Evolutionary conservation across 2,329 filamentous ascomycete genomes (phyloP), one percentile per base, ranked within the genome.

Genomic region (Parafenestella ontariensis): DNA sequence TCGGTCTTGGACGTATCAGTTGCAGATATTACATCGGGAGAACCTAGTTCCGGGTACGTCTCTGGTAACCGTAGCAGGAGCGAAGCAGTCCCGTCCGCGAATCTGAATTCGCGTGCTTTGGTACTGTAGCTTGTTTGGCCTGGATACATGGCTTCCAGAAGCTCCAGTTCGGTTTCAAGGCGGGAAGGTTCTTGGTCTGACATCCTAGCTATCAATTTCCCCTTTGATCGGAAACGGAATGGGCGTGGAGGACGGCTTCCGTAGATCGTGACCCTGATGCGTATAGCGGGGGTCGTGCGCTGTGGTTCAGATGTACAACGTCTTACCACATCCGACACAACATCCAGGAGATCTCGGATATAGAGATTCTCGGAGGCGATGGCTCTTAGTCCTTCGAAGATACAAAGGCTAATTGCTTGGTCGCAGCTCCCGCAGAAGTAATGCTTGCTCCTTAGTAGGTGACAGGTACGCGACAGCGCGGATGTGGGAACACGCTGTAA

Each of bases 61-160:
- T 75, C 69, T 28, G 78, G 76, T 1, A 81, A 58, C 13, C 78
- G 74, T 17, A 81, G 64, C 15, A 65, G 65, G 21, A 78, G 69
- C 18, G 59, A 46, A 39, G 70, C 64, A 24, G 62, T 50, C 3
- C 65, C 33, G 15, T 62, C 62, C 34, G 59, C 59, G 61, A 76
- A 81, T 42, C 63, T 75, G 11, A 81, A 56, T 46, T 80, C 78
- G 43, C 71, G 71, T 28, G 67, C 65, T 53, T 69, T 73, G 1
- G 54, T 20, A 18, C 63, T 48, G 62, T 70, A 78, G 20, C 59
- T 61, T 24, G 77, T 58, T 59, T 80, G 75, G 5, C 73, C 70
- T 3, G 78, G 78, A 52, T 79, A 81, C 72, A 81, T 81, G 15
- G 77, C 72, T 36, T 74, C 54, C n/a, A 81, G 69, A 11, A 81